Conservation (phyloP, 2,329 filamentous ascomycete genomes). For the Fusarium beomiforme region DNA sequence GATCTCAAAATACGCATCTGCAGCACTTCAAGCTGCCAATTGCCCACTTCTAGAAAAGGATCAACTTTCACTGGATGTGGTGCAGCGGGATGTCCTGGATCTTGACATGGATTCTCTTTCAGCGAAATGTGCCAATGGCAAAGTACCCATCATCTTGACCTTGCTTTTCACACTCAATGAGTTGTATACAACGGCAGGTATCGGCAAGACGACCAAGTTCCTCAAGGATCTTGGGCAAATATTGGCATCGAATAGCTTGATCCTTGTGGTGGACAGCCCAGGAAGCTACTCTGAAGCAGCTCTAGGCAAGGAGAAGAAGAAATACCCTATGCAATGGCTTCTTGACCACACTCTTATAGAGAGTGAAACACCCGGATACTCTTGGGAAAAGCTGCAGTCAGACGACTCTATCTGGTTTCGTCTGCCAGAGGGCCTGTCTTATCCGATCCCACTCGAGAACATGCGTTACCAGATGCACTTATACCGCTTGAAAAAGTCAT, state of each 20-base stretch:
- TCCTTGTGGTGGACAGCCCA: conserved; percentile 91
- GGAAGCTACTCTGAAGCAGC: conserved; percentile 90
- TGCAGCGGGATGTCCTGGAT: conserved; percentile 60
- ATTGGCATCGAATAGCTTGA: conserved; percentile 67
- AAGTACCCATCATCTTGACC: conserved; percentile 70
- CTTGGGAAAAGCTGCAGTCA: conserved; percentile 80
- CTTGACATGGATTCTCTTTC: conserved; percentile 50
- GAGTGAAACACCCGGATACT: conserved; percentile 47
- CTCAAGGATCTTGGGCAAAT: conserved; percentile 73
- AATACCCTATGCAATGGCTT: conserved; percentile 94
- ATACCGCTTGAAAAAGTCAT: conserved; percentile 61
- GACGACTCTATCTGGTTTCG: conserved; percentile 90
- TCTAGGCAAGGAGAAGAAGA: conserved; percentile 69
- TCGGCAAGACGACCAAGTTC: conserved; percentile 78
- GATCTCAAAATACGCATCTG: conserved; percentile 64
- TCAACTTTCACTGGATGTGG: conserved; percentile 55
- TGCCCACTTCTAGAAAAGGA: conserved; percentile 53
- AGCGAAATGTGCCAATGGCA: conserved; percentile 42
- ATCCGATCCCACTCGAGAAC: conserved; percentile 89
- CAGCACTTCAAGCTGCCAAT: conserved; percentile 56
- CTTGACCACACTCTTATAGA: conserved; percentile 81
- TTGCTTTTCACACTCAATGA: conserved; percentile 96
- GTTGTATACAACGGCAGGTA: conserved; percentile 81
- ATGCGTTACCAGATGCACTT: conserved; percentile 96
- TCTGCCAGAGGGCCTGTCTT: conserved; percentile 71